These are phyloP conservation scores for Millerozyma acaciae DNA, from an alignment of 805 yeast genomes.

Conservation along the genomic window DNA sequence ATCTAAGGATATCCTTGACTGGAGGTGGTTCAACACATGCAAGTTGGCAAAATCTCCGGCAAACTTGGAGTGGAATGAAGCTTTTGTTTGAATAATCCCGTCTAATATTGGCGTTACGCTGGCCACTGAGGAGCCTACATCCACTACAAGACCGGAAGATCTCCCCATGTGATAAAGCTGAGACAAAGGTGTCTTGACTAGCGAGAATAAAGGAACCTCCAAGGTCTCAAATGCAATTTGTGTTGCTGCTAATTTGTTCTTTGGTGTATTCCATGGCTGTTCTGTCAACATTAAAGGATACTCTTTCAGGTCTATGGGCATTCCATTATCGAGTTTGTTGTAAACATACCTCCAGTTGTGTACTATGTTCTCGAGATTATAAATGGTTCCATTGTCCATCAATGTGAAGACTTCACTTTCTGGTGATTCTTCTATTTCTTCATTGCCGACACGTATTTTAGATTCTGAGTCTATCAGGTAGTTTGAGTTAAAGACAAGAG, in stretches of 20 bases:
- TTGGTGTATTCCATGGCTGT: constrained; percentile 65
- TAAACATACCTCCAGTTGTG: constrained; percentile 68
- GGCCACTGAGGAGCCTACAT: constrained; percentile 67
- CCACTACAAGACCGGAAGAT: constrained; percentile 74
- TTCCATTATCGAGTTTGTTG: constrained; percentile 39
- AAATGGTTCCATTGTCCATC: constrained; percentile 59
- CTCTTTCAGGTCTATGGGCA: constrained; percentile 50
- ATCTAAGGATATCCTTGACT: constrained; percentile 17
- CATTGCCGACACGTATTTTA: constrained; percentile 43
- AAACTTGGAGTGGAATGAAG: constrained; percentile 60
- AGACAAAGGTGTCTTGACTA: constrained; percentile 74
- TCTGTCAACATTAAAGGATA: constrained; percentile 63
- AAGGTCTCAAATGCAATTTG: constrained; percentile 74
- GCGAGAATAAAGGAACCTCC: constrained; percentile 70
- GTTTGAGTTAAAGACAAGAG: constrained; percentile 52
- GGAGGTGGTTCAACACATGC: constrained; percentile 51
- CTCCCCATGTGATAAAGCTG: constrained; percentile 75
- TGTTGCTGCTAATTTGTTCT: constrained; percentile 52
- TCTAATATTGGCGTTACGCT: constrained; percentile 75
- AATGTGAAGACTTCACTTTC: constrained; percentile 53
- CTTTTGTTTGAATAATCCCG: constrained; percentile 66
- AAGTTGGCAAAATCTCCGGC: constrained; percentile 84
- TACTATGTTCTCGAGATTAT: constrained; percentile 69
- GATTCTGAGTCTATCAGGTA: constrained; percentile 39
- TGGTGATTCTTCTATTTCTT: constrained; percentile 42